These are phyloP conservation scores for Aspergillus sp. DNA, from an alignment of 2,329 filamentous ascomycete genomes.

Conservation along the genomic window DNA sequence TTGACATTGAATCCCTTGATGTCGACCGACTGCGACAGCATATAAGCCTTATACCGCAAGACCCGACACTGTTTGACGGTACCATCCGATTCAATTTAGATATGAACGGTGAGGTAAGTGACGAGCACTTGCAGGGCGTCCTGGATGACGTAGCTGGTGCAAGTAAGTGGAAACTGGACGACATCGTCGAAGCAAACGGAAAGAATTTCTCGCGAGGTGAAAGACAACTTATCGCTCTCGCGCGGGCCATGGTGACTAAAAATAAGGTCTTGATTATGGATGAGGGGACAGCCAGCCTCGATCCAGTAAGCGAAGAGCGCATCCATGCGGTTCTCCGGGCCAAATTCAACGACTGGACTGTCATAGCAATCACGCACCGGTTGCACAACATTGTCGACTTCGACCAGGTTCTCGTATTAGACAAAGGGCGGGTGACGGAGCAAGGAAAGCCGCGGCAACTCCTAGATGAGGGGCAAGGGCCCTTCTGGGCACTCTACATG, in stretches of 20 bases:
- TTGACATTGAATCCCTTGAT: conserved; percentile 66
- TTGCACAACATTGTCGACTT: conserved; percentile 2
- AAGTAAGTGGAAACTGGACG: conserved; percentile 5
- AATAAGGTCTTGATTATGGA: conserved; percentile 23
- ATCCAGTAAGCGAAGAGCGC: conserved; percentile 3
- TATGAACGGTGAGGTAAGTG: conserved; percentile 2
- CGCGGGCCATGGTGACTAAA: conserved; percentile 45
- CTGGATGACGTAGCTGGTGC: conserved; percentile 4
- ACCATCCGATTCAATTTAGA: conserved; percentile 24
- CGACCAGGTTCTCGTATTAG: conserved; percentile 4
- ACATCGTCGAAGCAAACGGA: conserved; percentile 5
- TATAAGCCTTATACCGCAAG: conserved; percentile 71
- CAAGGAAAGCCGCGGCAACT: conserved; percentile 1
- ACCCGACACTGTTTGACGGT: conserved; percentile 46
- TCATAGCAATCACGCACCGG: conserved; percentile 4
- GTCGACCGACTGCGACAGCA: conserved; percentile 64
- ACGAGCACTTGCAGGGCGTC: conserved; percentile 1
- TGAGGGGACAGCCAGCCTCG: conserved; percentile 17
- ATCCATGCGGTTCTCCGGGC: conserved; percentile 1
- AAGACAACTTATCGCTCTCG: conserved; percentile 54
- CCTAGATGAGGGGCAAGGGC: conserved; percentile 1
- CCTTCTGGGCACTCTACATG: conserved; percentile 2
- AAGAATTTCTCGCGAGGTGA: conserved; percentile 42
- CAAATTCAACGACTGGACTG: conserved; percentile 1
- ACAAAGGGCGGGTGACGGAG: conserved; percentile 2